Evolutionary conservation across 352 stramenopile species (phyloP).

Genomic region (Lagenidium sp.): DNA sequence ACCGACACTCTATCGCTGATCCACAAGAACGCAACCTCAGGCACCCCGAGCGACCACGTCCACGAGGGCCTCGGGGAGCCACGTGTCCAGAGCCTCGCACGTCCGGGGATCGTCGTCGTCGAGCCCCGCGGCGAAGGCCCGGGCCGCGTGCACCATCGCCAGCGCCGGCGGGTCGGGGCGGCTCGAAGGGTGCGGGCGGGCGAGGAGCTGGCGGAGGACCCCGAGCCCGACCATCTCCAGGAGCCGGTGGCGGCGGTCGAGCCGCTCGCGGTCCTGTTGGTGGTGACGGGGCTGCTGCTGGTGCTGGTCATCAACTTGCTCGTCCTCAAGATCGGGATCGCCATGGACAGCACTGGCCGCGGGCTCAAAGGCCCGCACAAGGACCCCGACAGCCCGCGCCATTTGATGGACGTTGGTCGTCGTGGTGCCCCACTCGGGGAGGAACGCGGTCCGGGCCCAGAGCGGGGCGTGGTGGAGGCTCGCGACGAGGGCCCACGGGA

Average conservation of each 20-base stretch:
- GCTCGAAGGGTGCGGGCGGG: too few relatives aligned
- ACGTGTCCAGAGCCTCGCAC: neutral
- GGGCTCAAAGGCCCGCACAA: constrained; percentile 15
- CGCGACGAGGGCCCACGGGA: constrained; percentile 34
- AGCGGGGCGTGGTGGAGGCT: constrained; percentile 31
- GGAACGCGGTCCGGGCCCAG: constrained; percentile 28
- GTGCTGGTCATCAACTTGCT: neutral
- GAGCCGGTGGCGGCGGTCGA: too few relatives aligned
- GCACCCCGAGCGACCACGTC: neutral
- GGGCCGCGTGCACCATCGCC: constrained; percentile 11
- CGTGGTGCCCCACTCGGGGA: constrained; percentile 21
- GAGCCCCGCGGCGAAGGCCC: constrained; percentile 1
- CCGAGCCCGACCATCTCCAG: too few relatives aligned
- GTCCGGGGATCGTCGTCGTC: neutral
- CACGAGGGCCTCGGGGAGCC: neutral
- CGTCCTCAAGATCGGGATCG: too few relatives aligned
- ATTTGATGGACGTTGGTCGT: constrained; percentile 48
- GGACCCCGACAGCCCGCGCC: constrained; percentile 20
- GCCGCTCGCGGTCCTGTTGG: too few relatives aligned
- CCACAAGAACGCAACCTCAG: too few relatives aligned
- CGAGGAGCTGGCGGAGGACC: too few relatives aligned
- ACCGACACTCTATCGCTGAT: too few relatives aligned
- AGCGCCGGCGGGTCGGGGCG: constrained; percentile 8
- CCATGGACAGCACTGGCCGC: too few relatives aligned
- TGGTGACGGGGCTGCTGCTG: constrained; percentile 5